Base-by-base conservation (phyloP, 768 basidiomycete species). In the Tricholoma bakamatsutake region DNA sequence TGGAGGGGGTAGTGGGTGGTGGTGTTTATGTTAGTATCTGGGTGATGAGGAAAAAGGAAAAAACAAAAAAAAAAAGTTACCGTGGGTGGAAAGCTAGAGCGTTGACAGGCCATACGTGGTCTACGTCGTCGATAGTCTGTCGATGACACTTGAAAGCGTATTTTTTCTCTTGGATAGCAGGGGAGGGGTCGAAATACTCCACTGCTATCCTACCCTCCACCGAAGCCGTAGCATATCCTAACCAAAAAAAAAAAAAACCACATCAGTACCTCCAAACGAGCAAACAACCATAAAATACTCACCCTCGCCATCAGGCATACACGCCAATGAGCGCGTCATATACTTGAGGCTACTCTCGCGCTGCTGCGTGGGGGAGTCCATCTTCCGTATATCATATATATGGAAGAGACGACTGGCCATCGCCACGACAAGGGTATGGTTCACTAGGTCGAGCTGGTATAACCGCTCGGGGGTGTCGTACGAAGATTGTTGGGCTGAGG, bases 81-180 rank as follows among this genome's bases (percentile, higher is more conserved):
- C 80, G 73, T 0, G 96, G 94, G 64, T 98, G 94, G 76, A 98
- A 98, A 0, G 94, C 92, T 28, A 99, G 81, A 0, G 93, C 82
- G 64, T 98, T 97, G 58, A 98, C 95, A 0, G 96, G 94, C 84
- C 92, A 98, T 18, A 98, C 95, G 61, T 94, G 90, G 69, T 99
- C 97, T 12, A 89, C 88, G 35, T 90, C 93, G 35, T 90, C 87
- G 57, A 93, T 85, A 4, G 90, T 85, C 66, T 93, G 88, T 45
- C 96, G 81, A 65, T 99, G 96, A 60, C 95, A 97, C 68, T 97
- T 94, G 82, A 98, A 99, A 2, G 97, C 97, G 69, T 95, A 97
- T 73, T 94, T 85, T 70, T 78, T 80, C 24, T 88, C 85, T 69
- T 98, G 96, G 0, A 79, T 77, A 24, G 82, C 81, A 0, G 85